Evolutionary conservation across 108 stramenopile genomes (phyloP).

Genomic region (Skeletonema grethae): DNA sequence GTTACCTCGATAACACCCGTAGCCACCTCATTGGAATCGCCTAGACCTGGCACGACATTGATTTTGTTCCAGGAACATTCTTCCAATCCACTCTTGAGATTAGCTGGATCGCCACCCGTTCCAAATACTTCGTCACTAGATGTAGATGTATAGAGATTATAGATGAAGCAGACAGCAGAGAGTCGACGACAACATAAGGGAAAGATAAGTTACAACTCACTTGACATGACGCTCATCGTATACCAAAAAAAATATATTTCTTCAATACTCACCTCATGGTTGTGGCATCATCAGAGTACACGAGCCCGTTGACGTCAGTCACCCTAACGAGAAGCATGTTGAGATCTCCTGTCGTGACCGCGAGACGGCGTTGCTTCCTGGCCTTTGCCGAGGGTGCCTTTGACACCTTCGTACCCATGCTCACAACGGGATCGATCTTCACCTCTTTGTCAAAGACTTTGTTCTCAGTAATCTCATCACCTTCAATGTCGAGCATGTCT

Average conservation of each 20-base stretch:
- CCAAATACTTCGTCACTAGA: slow-evolving; percentile 45
- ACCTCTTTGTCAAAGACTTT: background rate
- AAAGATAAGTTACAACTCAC: background rate
- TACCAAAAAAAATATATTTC: background rate
- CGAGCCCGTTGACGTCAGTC: background rate
- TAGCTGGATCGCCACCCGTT: slow-evolving; percentile 13
- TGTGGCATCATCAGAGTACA: background rate
- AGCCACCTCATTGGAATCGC: slow-evolving; percentile 4
- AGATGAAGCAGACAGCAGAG: no score
- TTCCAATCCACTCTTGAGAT: slow-evolving; percentile 39
- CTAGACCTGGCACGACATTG: background rate
- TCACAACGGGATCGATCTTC: background rate
- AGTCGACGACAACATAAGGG: no score
- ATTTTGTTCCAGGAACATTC: slow-evolving; percentile 26
- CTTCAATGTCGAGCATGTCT: background rate
- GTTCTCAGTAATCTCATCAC: background rate
- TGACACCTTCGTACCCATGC: no score
- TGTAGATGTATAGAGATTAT: no score
- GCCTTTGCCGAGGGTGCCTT: background rate
- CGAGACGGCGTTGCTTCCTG: background rate
- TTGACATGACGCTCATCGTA: background rate
- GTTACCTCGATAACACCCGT: slow-evolving; percentile 4
- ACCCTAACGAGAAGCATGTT: background rate
- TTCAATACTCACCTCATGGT: slow-evolving; percentile 1
- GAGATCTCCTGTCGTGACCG: background rate